Evolutionary conservation across 2,329 filamentous ascomycete species (phyloP), one percentile per base, ranked within the genome.

Genomic region (Claviceps sp.): DNA sequence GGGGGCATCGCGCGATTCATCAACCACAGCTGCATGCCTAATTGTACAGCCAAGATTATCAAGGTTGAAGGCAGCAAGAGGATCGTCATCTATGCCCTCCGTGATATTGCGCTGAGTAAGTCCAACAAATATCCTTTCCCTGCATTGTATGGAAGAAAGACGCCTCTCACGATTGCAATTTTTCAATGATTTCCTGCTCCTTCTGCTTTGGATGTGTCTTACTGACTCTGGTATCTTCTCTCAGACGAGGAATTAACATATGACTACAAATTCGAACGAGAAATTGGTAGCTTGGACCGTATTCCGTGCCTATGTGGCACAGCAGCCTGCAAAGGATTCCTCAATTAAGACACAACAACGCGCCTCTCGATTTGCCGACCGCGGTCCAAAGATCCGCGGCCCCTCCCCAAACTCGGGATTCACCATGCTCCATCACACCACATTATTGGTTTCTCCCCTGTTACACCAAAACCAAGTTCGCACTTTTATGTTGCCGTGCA

Each of bases 181-280:
- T 26, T 45, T 16, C 14, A 34, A 34, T 34, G 30, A 4, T 45
- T 45, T 26, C 14, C 26, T 26, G 14, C 22, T 26, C 22, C 14
- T 26, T 26, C 26, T 45, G 40, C 43, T 30, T 30, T 18, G 7
- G 7, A 13, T n/a, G 16, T 40, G 16, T 18, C 18, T 20, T 36
- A 5, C 41, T 43, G 20, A 43, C 41, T 13, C 14, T 24, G 5
- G 7, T 34, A 16, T 46, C 26, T 11, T 36, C 64, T 49, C 50
- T 55, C 64, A 98, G 93, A 96, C 67, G 93, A 98, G 72, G 93
- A 98, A 75, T 82, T 98, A 67, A 98, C 93, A 2, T 98, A 98
- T 73, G 93, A 98, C 74, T 98, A 98, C 79, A 98, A 98, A 70
- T 98, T 98, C 68, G 93, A 98, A 73, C 87, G 93, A 61, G 93